These are phyloP conservation scores for Suhomyces emberorum DNA, from an alignment of 805 yeast genomes.

Conservation along the genomic window DNA sequence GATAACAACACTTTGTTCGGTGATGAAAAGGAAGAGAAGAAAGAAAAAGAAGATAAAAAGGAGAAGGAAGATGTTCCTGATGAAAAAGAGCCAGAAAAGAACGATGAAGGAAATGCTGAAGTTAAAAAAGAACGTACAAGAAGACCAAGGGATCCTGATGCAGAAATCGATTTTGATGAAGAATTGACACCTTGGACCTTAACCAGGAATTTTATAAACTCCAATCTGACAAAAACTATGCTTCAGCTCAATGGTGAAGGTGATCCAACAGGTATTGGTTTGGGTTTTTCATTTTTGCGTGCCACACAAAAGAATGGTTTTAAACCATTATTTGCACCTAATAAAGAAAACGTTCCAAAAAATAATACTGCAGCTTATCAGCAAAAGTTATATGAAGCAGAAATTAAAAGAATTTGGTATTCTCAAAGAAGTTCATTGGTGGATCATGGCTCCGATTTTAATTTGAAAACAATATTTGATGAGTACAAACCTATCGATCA, in stretches of 20 bases:
- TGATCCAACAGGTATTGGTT: conserved; percentile 89
- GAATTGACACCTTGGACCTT: conserved; percentile 92
- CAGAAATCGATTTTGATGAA: conserved; percentile 67
- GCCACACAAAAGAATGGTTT: conserved; percentile 97
- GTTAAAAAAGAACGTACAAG: conserved; percentile 18
- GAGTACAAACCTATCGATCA: conserved; percentile 39
- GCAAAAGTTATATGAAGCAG: conserved; percentile 89
- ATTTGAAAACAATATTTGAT: conserved; percentile 33
- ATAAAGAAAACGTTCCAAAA: conserved; percentile 37
- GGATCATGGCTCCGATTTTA: conserved; percentile 34
- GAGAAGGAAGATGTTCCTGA: conserved; percentile 31
- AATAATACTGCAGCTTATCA: conserved; percentile 51
- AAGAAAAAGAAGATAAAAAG: conserved; percentile 37
- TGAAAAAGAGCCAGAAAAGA: conserved; percentile 19
- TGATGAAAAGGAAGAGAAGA: conserved; percentile 27
- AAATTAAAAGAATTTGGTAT: conserved; percentile 85
- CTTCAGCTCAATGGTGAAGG: conserved; percentile 91
- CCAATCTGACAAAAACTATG: conserved; percentile 97
- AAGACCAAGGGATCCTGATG: conserved; percentile 29
- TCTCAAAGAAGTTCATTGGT: conserved; percentile 65
- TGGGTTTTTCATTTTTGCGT: conserved; percentile 81
- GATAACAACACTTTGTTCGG: conserved; percentile 62
- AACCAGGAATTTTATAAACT: conserved; percentile 85
- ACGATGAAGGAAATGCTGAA: conserved; percentile 16
- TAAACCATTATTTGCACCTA: conserved; percentile 34